A percentile compares a stretch with the other conserved stretches of the same genome.
These are phyloP conservation scores for Aspergillus alliaceus DNA, from an alignment of 2,329 filamentous ascomycete species.

Conservation along the genomic window DNA sequence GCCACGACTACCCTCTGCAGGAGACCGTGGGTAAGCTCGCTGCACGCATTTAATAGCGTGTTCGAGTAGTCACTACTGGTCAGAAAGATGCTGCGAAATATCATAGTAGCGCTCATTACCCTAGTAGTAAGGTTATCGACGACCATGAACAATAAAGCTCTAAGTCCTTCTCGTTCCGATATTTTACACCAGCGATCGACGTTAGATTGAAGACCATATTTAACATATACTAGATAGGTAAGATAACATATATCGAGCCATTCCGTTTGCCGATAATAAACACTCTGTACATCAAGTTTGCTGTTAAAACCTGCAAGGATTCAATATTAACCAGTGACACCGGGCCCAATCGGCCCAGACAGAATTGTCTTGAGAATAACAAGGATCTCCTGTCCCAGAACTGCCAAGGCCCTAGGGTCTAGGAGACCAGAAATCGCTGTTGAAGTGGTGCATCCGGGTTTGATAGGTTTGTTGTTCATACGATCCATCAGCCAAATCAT, in stretches of 20 bases:
- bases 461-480: slow-evolving; percentile 14
- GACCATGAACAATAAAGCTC: too few species aligned
- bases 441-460: slow-evolving; percentile 11
- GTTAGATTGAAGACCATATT: too few species aligned
- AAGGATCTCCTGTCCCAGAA: background rate
- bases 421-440: slow-evolving; percentile 16
- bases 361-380: background rate
- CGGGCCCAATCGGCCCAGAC: background rate
- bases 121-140: too few species aligned
- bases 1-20: background rate
- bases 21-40: background rate
- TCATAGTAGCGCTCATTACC: too few species aligned
- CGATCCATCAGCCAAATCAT: slow-evolving; percentile 30
- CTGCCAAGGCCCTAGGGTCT: slow-evolving; percentile 9
- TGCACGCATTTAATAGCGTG: background rate
- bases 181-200: too few species aligned
- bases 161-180: too few species aligned
- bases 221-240: too few species aligned
- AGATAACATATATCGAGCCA: too few species aligned
- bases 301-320: too few species aligned
- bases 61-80: fast-evolving
- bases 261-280: too few species aligned
- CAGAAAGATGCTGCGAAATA: too few species aligned
- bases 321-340: background rate
- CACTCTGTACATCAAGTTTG: too few species aligned